These are phyloP conservation scores for Fusarium stilboides DNA, from an alignment of 2,329 filamentous ascomycete species.

Conservation along the genomic window DNA sequence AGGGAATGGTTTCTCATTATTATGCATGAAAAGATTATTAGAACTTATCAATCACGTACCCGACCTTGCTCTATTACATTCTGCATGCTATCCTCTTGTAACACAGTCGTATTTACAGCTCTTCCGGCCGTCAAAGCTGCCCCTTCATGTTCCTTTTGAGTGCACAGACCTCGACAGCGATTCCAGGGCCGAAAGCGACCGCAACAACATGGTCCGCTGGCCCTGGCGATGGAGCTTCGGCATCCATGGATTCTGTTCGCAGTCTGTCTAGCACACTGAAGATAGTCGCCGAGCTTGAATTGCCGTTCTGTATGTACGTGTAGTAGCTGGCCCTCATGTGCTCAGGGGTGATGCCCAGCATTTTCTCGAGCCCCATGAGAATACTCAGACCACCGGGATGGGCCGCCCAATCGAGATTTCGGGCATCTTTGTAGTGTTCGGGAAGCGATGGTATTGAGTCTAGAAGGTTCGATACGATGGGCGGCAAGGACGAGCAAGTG, in stretches of 20 bases:
- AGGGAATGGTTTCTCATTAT: too few relatives aligned
- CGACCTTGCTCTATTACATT: too few relatives aligned
- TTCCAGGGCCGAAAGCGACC: constrained; percentile 78
- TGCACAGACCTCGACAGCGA: constrained; percentile 77
- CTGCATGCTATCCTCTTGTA: too few relatives aligned
- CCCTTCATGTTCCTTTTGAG: constrained; percentile 61
- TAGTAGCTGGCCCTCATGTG: constrained; percentile 79
- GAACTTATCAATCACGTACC: too few relatives aligned
- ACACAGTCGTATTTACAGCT: too few relatives aligned
- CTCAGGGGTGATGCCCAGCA: constrained; percentile 70
- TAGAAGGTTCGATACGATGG: constrained; percentile 69
- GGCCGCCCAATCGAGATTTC: constrained; percentile 80
- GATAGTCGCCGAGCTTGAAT: constrained; percentile 78
- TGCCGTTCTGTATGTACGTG: constrained; percentile 77
- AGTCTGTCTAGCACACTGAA: constrained; percentile 76
- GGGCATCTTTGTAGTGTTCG: constrained; percentile 58
- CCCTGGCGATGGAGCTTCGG: constrained; percentile 63
- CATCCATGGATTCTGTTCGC: constrained; percentile 72
- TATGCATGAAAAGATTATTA: too few relatives aligned
- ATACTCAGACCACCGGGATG: constrained; percentile 79
- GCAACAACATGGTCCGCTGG: constrained; percentile 72
- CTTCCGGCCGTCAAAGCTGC: too few relatives aligned
- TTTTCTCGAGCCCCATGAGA: constrained; percentile 72
- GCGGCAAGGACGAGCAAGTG: constrained; percentile 64
- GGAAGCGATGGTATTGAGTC: constrained; percentile 63